Percentiles rank a stretch among this genome's conserved stretches.
phyloP scores from a whole-genome alignment of 768 basidiomycete species.

The Psilocybe sp. region DNA sequence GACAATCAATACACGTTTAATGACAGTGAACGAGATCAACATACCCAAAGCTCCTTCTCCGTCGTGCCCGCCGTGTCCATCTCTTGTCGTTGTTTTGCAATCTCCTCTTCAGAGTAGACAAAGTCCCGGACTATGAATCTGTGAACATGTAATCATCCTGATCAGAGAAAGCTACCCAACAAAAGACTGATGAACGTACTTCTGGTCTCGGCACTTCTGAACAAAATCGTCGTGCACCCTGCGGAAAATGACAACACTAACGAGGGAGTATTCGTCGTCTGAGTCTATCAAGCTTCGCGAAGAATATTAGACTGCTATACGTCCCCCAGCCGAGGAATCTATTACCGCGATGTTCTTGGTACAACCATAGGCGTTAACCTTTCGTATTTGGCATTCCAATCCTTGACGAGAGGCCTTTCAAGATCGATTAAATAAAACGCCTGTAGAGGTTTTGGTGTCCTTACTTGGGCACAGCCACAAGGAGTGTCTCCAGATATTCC shows the following conservation, averaged over 20 bases:
- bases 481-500: conserved; percentile 88
- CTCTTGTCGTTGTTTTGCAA: conserved; percentile 79
- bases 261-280: conserved; percentile 89
- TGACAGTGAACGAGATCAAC: conserved; percentile 17
- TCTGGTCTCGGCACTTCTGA: conserved; percentile 93
- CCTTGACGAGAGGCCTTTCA: conserved; percentile 73
- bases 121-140: conserved; percentile 98
- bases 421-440: conserved; percentile 26
- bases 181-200: conserved; percentile 42
- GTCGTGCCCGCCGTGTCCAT: conserved; percentile 75
- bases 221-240: conserved; percentile 89
- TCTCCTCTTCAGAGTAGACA: conserved; percentile 77
- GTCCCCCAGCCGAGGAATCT: conserved; percentile 11
- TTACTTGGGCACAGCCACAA: conserved; percentile 95
- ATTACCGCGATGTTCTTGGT: conserved; percentile 85
- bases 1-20: not conserved
- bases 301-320: conserved; percentile 3
- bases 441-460: conserved; percentile 19
- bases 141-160: conserved; percentile 1
- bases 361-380: conserved; percentile 87
- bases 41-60: conserved; percentile 96
- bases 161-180: not conserved
- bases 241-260: conserved; percentile 84
- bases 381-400: conserved; percentile 91
- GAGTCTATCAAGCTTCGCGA: conserved; percentile 61